Base-by-base conservation (phyloP, 352 stramenopile species). In the Phytophthora multivora region DNA sequence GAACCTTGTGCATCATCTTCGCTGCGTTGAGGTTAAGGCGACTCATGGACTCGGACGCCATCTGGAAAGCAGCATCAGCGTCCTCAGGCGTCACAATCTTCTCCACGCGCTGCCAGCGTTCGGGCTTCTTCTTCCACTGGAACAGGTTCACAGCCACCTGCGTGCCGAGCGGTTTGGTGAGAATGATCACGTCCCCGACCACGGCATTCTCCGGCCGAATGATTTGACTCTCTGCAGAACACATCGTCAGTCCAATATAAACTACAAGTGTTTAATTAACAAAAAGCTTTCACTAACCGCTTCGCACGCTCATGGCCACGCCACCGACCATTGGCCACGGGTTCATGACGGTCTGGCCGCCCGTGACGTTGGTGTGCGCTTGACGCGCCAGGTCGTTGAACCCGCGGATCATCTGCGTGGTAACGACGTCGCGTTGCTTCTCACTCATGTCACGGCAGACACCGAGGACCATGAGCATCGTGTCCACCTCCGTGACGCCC, bases 331-430 rank as follows among this genome's bases (percentile, higher is more conserved):
- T 95, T 16, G 93, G 92, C 95, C 95, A 98, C 28, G 93, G 93
- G 77, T 98, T 98, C 73, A 98, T 90, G 46, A 98, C 95, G 0
- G 95, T 98, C 75, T 98, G 95, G 15, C 95, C 95, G 30, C 95
- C 95, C 11, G 92, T 98, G 48, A 98, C 88, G 53, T 92, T 90
- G 9, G 93, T 98, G 47, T 90, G 79, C 11, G 93, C 93, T 57
- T 97, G 81, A 26, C 79, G 71, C 10, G 83, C 83, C 28, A 90
- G 57, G 65, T 98, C 92, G 31, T 97, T 97, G 74, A 98, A 98
- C 31, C 95, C 95, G 16, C 89, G 80, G 31, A 98, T 97, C 80
- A 98, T 93, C 69, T 98, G 84, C 59, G 86, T 91, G 15, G 95
- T 98, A 58, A 97, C 95, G 30, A 98, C 90, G 47, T 95, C 89